phyloP scores from a whole-genome alignment of 2,329 filamentous ascomycete species.

The Neoscytalidium dimidiatum region DNA sequence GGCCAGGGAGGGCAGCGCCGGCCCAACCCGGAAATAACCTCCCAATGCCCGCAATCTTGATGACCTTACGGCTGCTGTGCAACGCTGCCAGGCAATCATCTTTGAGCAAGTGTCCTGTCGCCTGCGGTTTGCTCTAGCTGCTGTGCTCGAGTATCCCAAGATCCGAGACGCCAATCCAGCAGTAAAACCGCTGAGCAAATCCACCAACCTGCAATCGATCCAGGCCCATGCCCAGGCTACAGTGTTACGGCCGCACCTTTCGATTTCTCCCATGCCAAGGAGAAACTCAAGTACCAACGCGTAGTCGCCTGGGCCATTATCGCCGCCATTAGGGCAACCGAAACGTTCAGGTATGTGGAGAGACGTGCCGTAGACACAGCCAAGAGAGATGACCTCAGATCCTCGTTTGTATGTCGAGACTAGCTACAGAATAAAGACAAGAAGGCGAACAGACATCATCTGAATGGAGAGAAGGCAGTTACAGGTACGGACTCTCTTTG shows the following conservation, averaged over 20 bases:
- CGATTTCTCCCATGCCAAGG: conserved; percentile 19
- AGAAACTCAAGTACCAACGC: conserved; percentile 19
- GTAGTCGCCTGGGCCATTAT: conserved; percentile 27
- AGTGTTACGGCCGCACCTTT: conserved; percentile 20
- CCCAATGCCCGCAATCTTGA: conserved; percentile 14
- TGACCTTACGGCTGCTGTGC: conserved; percentile 5
- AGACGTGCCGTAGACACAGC: conserved; percentile 33
- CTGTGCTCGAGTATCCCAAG: not conserved
- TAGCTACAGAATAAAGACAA: conserved; percentile 34
- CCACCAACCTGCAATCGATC: not conserved
- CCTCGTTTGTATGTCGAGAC: conserved; percentile 37
- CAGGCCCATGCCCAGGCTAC: conserved; percentile 4
- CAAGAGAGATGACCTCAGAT: conserved; percentile 31
- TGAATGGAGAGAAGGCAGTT: not conserved
- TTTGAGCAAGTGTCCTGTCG: conserved; percentile 2
- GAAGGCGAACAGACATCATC: conserved; percentile 26
- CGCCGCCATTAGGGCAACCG: conserved; percentile 31
- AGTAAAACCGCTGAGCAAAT: not conserved
- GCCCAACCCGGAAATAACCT: conserved; percentile 1
- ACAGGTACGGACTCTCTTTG: not conserved
- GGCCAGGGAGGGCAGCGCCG: not conserved
- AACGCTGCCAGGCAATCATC: not conserved
- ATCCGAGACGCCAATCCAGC: not conserved
- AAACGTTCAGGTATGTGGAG: conserved; percentile 38
- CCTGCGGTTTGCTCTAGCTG: not conserved